Evolutionary conservation across 176 grass and related monocot species (phyloP), one percentile per base, ranked within the genome.

Genomic region (Secale cereale): DNA sequence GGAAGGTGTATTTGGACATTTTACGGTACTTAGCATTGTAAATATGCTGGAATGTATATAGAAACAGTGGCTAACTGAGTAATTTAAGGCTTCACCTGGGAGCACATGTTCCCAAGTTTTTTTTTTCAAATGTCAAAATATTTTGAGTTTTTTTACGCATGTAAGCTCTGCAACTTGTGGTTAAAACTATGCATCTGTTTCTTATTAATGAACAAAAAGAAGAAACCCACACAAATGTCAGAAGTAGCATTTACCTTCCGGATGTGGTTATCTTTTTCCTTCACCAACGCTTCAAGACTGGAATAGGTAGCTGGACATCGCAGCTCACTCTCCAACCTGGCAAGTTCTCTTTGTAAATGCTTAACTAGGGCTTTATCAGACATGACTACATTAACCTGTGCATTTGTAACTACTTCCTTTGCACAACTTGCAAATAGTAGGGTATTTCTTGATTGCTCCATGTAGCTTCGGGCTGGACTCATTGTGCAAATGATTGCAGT

Each of bases 401-500:
- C 94, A 86, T 94, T 97, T 36, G 94, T 97, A 70, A 92, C 79
- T n/a, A 97, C 94, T 91, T 97, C 91, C 85, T 94, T 97, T 45
- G 94, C 94, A 82, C 94, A 97, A 31, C 87, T 97, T 66, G 91
- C 91, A 69, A 97, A 97, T 19, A 94, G 63, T 25, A 97, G 88
- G 52, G 92, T 92, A 75, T 92, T 97, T 64, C 90, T 94, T 61
- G 92, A 94, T 88, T 97, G 94, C 39, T 97, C 94, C 39, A 90
- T 87, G 82, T 97, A 90, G 61, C 85, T 86, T 82, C 83, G 86
- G 43, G 90, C 94, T 56, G 94, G 94, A 45, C 94, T 90, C 89
- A 97, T 76, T 72, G 94, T 97, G 82, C 94, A 97, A 80, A 97
- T 94, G 85, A 97, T 97, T 27, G 94, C 92, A 67, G 94, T 97